These are phyloP conservation scores for Nephromyces sp. DNA, from an alignment of 169 alveolate species.

Conservation along the genomic window DNA sequence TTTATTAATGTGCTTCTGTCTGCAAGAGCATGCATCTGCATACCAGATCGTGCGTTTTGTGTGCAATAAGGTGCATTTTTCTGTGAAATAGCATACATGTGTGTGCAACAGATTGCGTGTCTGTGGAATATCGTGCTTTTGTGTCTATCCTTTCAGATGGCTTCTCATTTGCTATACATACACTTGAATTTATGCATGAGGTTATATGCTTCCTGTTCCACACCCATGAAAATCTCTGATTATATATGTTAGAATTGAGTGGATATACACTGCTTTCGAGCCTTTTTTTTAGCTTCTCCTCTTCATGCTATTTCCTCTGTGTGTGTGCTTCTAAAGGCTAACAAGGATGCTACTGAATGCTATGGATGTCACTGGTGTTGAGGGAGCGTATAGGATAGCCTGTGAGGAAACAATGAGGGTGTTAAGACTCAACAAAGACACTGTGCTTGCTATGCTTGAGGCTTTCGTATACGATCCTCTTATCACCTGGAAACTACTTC, in stretches of 20 bases:
- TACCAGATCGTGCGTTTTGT: background rate
- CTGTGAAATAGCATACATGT: background rate
- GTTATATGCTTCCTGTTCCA: background rate
- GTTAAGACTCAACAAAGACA: slow-evolving; percentile 29
- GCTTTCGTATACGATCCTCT: slow-evolving; percentile 85
- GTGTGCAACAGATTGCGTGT: background rate
- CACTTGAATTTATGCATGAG: background rate
- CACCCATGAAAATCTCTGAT: slow-evolving; percentile 15
- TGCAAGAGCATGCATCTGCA: background rate
- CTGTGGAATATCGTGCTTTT: background rate
- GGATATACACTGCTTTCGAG: no score
- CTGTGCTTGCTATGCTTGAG: slow-evolving; percentile 77
- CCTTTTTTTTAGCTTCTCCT: no score
- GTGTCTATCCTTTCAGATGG: background rate
- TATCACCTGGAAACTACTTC: slow-evolving; percentile 74
- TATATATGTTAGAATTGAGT: background rate
- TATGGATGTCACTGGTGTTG: slow-evolving; percentile 62
- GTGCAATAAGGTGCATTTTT: background rate
- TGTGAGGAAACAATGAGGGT: slow-evolving; percentile 35
- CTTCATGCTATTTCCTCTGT: slow-evolving; percentile 14
- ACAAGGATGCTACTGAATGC: slow-evolving; percentile 91
- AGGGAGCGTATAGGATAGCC: slow-evolving; percentile 28
- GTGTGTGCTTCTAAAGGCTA: slow-evolving; percentile 91
- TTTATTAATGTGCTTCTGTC: background rate
- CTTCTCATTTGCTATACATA: background rate